These are phyloP conservation scores for Raddia guianensis DNA, from an alignment of 176 grass and related monocot genomes.

Conservation along the genomic window DNA sequence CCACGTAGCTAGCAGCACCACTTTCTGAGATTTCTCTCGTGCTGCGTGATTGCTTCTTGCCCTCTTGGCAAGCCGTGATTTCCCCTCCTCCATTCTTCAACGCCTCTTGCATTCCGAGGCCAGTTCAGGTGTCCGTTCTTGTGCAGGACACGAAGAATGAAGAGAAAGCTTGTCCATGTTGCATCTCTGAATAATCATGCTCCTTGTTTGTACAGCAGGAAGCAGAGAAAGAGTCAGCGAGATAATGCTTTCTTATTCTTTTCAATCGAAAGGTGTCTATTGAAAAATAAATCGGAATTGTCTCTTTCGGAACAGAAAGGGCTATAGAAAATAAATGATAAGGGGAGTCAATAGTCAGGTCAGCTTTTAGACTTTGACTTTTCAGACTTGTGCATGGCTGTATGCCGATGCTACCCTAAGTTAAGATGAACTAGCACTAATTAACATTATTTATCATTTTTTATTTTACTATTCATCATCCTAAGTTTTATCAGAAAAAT, in stretches of 20 bases:
- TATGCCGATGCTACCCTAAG: too few relatives aligned
- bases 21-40: background rate
- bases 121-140: background rate
- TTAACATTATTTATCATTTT: too few relatives aligned
- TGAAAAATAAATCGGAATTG: too few relatives aligned
- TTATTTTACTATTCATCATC: too few relatives aligned
- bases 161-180: background rate
- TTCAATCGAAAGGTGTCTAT: background rate
- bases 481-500: too few relatives aligned
- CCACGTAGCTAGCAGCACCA: too few relatives aligned
- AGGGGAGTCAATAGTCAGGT: constrained; percentile 8
- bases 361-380: constrained; percentile 32
- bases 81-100: background rate
- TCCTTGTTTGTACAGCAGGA: background rate
- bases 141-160: background rate
- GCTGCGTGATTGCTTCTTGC: background rate
- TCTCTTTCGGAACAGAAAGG: background rate
- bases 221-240: background rate
- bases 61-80: background rate
- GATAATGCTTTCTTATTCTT: background rate
- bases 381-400: background rate
- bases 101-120: background rate
- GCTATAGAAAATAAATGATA: background rate
- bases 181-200: background rate
- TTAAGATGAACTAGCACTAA: too few relatives aligned